Percentiles rank a stretch among this genome's conserved stretches.
Evolutionary conservation across 768 basidiomycete genomes (phyloP).

Genomic region (Lyophyllum semitale): DNA sequence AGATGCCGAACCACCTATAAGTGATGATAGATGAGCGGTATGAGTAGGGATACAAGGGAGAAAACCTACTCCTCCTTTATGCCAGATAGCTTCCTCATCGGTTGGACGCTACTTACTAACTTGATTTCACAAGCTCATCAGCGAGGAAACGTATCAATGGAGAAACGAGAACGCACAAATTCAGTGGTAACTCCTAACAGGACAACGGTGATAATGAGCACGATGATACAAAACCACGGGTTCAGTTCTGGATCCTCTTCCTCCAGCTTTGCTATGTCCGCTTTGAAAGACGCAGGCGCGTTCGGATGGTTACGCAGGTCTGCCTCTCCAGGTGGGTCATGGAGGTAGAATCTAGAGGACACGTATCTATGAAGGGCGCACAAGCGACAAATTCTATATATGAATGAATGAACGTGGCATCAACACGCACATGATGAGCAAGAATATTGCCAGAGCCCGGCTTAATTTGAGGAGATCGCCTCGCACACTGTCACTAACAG

Average conservation of each 20-base stretch:
- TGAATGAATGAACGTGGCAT: neutral
- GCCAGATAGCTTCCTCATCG: constrained; percentile 42
- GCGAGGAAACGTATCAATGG: neutral
- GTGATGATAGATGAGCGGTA: neutral
- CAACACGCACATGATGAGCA: constrained; percentile 54
- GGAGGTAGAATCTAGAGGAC: constrained; percentile 64
- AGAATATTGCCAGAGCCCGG: constrained; percentile 61
- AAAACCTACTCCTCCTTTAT: constrained; percentile 51
- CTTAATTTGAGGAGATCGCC: constrained; percentile 58
- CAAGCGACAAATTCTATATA: too few species aligned
- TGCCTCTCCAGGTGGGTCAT: constrained; percentile 66
- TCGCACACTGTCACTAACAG: constrained; percentile 46
- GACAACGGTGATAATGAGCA: constrained; percentile 52
- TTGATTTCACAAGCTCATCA: constrained; percentile 22
- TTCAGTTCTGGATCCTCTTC: constrained; percentile 55
- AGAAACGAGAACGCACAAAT: constrained; percentile 45
- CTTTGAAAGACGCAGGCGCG: constrained; percentile 46
- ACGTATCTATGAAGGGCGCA: constrained; percentile 47
- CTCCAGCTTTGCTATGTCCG: constrained; percentile 36
- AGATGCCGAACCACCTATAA: constrained; percentile 70
- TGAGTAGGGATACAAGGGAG: too few species aligned
- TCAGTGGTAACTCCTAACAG: constrained; percentile 70
- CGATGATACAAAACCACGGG: constrained; percentile 58
- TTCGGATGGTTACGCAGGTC: constrained; percentile 44
- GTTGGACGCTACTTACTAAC: constrained; percentile 65